Conservation (phyloP, 2,329 filamentous ascomycete species). For the Cladosporium sp. region DNA sequence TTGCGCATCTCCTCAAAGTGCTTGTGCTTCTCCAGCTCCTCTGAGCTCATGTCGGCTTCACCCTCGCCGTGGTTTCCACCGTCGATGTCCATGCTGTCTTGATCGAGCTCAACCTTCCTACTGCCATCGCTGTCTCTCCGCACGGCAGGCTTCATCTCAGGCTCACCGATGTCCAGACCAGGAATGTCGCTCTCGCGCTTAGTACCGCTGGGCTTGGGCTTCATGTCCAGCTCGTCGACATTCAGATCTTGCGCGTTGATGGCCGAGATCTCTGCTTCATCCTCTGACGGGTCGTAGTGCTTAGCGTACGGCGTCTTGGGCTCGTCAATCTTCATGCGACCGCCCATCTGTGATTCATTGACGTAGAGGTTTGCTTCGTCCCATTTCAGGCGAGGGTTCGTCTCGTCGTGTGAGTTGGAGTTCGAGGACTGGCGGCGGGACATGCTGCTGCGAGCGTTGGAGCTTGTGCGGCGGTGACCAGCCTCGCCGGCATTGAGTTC, state of each 20-base stretch:
- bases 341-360: constrained; percentile 89
- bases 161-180: constrained; percentile 84
- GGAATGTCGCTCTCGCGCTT: constrained; percentile 75
- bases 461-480: constrained; percentile 72
- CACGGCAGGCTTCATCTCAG: constrained; percentile 56
- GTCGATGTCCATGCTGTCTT: constrained; percentile 35
- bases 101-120: constrained; percentile 79
- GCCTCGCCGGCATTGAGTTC: constrained; percentile 81
- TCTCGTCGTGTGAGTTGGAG: constrained; percentile 39
- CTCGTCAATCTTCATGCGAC: constrained; percentile 98
- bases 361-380: constrained; percentile 97
- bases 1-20: constrained; percentile 88
- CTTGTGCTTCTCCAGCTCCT: constrained; percentile 85
- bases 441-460: constrained; percentile 63
- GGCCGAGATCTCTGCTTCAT: constrained; percentile 68
- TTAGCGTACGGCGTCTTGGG: constrained; percentile 96
- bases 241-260: constrained; percentile 68
- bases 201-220: constrained; percentile 37
- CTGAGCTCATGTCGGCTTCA: constrained; percentile 50
- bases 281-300: constrained; percentile 84
- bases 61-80: constrained; percentile 56
- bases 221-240: constrained; percentile 64
- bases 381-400: constrained; percentile 78
- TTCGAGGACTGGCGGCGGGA: constrained; percentile 68
- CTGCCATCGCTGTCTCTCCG: constrained; percentile 45